Conservation (phyloP, 495 filamentous ascomycete genomes). For the Podospora australis region DNA sequence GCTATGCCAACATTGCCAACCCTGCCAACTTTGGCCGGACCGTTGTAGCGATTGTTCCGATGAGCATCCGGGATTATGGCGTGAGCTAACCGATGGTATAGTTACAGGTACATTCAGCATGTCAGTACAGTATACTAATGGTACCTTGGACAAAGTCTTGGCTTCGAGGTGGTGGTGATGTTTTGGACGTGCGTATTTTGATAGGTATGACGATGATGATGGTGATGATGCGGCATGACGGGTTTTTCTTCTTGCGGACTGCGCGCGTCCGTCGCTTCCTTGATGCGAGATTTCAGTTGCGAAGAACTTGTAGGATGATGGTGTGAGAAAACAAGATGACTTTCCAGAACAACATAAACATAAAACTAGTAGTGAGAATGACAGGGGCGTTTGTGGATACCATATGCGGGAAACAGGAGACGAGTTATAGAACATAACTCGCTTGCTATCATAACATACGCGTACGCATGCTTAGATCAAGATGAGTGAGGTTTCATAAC, state of each 20-base stretch:
- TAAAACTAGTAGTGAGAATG: conserved; percentile 1
- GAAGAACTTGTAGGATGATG: neutral
- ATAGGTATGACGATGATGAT: no score
- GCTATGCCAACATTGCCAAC: neutral
- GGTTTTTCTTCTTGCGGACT: no score
- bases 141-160: no score
- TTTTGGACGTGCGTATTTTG: no score
- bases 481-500: neutral
- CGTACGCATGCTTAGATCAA: neutral
- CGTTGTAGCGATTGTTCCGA: conserved; percentile 14
- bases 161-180: no score
- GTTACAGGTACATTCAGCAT: no score
- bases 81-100: conserved; percentile 9
- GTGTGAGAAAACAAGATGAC: neutral
- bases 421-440: neutral
- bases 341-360: neutral
- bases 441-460: neutral
- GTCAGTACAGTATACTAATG: no score
- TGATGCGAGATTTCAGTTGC: conserved; percentile 4
- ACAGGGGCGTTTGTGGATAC: neutral
- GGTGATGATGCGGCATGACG: no score
- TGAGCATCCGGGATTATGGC: conserved; percentile 10
- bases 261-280: neutral
- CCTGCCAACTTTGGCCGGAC: conserved; percentile 7
- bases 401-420: neutral